phyloP scores from a whole-genome alignment of 164 flowering plant species.

The Aristolochia contorta region DNA sequence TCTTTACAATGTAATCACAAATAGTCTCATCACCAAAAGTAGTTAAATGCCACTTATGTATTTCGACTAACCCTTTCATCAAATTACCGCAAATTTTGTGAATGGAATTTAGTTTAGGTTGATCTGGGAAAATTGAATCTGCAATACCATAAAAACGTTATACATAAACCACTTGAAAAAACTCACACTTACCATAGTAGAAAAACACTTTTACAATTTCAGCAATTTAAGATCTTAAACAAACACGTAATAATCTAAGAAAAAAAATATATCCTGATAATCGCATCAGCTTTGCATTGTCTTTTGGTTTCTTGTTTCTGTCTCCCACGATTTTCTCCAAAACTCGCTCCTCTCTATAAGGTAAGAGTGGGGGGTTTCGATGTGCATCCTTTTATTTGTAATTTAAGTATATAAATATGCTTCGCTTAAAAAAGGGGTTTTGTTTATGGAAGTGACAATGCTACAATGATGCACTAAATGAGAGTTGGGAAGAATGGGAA shows the following conservation, averaged over 20 bases:
- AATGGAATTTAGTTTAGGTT: slow-evolving; percentile 30
- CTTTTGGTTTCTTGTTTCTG: no score
- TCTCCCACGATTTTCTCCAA: no score
- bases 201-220: background rate
- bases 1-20: slow-evolving; percentile 61
- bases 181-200: background rate
- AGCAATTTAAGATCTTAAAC: background rate
- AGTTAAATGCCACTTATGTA: slow-evolving; percentile 80
- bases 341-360: no score
- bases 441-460: no score
- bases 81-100: slow-evolving; percentile 67
- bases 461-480: no score
- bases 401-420: no score
- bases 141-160: slow-evolving; percentile 14
- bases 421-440: no score
- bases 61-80: slow-evolving; percentile 67
- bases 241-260: background rate
- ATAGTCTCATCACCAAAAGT: slow-evolving; percentile 83
- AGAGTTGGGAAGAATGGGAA: no score
- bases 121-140: slow-evolving; percentile 82
- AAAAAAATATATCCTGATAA: no score
- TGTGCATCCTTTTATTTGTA: no score
- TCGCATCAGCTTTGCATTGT: no score
- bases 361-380: no score
- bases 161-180: background rate